Evolutionary conservation across 2,329 filamentous ascomycete genomes (phyloP), one percentile per base, ranked within the genome.

Genomic region (Mariannaea elegans): DNA sequence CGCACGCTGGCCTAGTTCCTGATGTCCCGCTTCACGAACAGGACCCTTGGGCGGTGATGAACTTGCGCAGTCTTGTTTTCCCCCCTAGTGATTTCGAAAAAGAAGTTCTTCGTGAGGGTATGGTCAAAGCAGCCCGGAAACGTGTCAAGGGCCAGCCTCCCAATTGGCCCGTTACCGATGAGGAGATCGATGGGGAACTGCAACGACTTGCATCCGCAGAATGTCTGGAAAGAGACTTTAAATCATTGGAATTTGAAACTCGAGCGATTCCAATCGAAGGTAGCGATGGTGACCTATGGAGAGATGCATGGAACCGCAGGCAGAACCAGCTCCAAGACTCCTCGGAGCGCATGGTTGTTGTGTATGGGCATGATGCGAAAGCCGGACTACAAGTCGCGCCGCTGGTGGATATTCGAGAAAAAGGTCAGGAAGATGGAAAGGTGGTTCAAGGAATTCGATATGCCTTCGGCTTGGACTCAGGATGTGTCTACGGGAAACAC

Each of bases 341-440:
- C 5, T 29, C 64, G 48, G 29, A 65, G 19, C 77, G 82, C 6
- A 84, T 80, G 16, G 91, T 90, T 0, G 89, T 94, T 13, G 82
- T 95, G 38, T 97, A 95, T 71, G 93, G 93, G 0, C 93, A 97
- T 71, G 92, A 97, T 73, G 86, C 91, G 13, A 87, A 87, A 65
- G 77, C 79, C 2, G 91, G 92, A 0, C 80, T 96, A 2, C 72
- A 72, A 27, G 55, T 77, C 29, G 67, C 84, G 0, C 21, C 32
- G 1, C 32, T 49, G 0, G 50, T 62, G 2, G 49, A 62, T 7
- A 16, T 59, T 27, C 10, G 21, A 7, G 27, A 24, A 12, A 24
- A 16, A 9, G 24, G 16, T 1, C 7, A n/a, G 0, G 45, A 42
- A 7, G 46, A 4, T 3, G 24, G 10, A 10, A n/a, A 42, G 0